Evolutionary conservation across 305 asterid genomes (phyloP).

Genomic region (Nicotiana rustica): DNA sequence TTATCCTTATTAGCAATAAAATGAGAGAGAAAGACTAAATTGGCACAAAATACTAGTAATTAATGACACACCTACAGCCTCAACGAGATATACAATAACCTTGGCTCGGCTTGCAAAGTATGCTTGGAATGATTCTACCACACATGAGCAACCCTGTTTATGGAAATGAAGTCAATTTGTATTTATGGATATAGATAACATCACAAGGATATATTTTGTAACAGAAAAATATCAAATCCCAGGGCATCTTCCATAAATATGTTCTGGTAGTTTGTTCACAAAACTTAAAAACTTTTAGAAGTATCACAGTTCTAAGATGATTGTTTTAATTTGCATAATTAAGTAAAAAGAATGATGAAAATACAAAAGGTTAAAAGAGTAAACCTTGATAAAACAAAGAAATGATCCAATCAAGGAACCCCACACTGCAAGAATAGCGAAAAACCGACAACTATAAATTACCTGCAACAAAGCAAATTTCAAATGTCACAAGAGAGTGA

Average conservation of each 20-base stretch:
- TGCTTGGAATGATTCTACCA: constrained; percentile 61
- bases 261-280: too few species aligned
- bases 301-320: too few species aligned
- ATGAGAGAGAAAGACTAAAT: not conserved
- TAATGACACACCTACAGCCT: constrained; percentile 75
- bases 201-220: not conserved
- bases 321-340: not conserved
- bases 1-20: not conserved
- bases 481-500: not conserved
- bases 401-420: constrained; percentile 92
- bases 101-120: constrained; percentile 66
- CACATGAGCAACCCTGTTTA: constrained; percentile 78
- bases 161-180: constrained; percentile 18
- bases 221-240: not conserved
- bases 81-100: constrained; percentile 73
- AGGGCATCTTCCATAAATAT: too few species aligned
- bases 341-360: not conserved
- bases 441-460: constrained; percentile 83
- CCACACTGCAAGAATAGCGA: constrained; percentile 88
- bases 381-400: constrained; percentile 84
- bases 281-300: too few species aligned
- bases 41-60: not conserved
- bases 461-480: constrained; percentile 51
- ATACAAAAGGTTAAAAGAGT: not conserved
- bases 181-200: not conserved